Conservation (phyloP, 2,329 filamentous ascomycete genomes). For the Penicillium expansum region DNA sequence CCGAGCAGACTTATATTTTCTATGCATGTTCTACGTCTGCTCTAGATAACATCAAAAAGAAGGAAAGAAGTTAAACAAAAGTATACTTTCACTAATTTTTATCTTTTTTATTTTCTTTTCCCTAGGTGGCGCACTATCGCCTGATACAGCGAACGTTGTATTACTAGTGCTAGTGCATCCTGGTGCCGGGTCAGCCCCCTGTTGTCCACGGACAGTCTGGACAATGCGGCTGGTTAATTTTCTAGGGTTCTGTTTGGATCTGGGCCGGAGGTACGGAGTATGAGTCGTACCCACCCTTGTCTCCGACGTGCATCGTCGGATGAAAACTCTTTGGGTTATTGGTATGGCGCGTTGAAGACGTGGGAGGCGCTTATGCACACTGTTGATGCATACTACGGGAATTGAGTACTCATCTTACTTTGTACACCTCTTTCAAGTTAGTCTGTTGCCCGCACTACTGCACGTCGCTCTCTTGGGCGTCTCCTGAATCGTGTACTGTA, state of each 20-base stretch:
- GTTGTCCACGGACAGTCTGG: constrained; percentile 2
- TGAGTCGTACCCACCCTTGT: not conserved
- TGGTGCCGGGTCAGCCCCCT: not conserved
- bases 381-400: not conserved
- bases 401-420: not conserved
- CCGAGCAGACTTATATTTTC: constrained; percentile 31
- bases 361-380: constrained; percentile 18
- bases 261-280: not conserved
- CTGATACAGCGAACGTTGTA: constrained; percentile 10
- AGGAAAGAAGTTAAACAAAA: not conserved
- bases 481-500: not conserved
- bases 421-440: not conserved
- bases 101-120: too few species aligned
- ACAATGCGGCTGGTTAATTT: not conserved
- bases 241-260: constrained; percentile 1
- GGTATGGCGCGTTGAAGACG: constrained; percentile 1
- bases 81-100: not conserved
- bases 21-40: constrained; percentile 40
- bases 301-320: constrained; percentile 12
- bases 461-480: constrained; percentile 14
- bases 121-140: not conserved
- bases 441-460: constrained; percentile 1
- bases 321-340: not conserved
- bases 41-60: constrained; percentile 18
- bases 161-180: constrained; percentile 15